A percentile compares a stretch with the other conserved stretches of the same genome.
These are phyloP conservation scores for Colletotrichum siamense DNA, from an alignment of 2,329 filamentous ascomycete genomes.

Conservation along the genomic window DNA sequence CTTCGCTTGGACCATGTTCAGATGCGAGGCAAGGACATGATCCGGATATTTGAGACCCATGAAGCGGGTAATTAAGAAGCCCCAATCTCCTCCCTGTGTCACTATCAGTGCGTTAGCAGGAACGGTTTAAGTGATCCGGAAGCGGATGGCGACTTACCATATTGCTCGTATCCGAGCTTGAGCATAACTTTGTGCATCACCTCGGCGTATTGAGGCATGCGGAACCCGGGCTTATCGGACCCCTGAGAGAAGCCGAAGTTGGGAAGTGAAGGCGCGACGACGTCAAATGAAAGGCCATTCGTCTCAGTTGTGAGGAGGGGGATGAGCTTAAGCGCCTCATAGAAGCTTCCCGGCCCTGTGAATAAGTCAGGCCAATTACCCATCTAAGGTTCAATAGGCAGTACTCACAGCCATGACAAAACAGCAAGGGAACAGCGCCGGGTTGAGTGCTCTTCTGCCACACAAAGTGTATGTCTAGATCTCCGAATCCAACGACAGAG, in stretches of 20 bases:
- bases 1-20: constrained; percentile 58
- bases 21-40: constrained; percentile 63
- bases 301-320: constrained; percentile 43
- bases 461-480: constrained; percentile 68
- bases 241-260: constrained; percentile 57
- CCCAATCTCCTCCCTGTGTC: constrained; percentile 75
- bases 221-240: constrained; percentile 34
- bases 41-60: constrained; percentile 65
- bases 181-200: constrained; percentile 72
- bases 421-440: constrained; percentile 68
- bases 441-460: constrained; percentile 57
- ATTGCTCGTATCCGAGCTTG: constrained; percentile 68
- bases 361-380: neutral
- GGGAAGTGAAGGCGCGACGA: constrained; percentile 63
- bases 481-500: constrained; percentile 60
- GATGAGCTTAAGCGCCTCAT: constrained; percentile 70
- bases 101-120: constrained; percentile 31
- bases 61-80: constrained; percentile 66
- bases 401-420: constrained; percentile 66
- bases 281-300: constrained; percentile 53
- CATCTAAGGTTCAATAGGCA: neutral
- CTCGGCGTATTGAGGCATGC: constrained; percentile 48
- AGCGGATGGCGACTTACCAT: constrained; percentile 39
- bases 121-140: neutral
- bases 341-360: constrained; percentile 68